These are phyloP conservation scores for Isochrysis galbana DNA, from an alignment of 78 protist genomes.

Conservation along the genomic window DNA sequence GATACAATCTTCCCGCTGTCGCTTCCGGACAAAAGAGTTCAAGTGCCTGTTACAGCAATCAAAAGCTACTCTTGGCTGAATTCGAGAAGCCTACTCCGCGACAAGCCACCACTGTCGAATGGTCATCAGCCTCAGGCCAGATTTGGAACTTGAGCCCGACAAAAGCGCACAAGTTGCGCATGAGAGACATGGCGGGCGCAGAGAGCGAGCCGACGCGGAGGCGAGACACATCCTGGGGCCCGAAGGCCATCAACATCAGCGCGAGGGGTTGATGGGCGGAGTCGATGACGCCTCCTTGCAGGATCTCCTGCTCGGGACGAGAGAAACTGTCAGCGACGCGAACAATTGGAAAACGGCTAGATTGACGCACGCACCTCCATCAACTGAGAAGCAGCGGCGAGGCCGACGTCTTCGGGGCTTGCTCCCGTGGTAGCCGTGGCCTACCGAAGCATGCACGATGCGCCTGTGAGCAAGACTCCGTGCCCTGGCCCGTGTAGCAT, in stretches of 20 bases:
- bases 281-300: slow-evolving; percentile 86
- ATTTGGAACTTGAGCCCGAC: slow-evolving; percentile 42
- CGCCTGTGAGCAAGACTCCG: too few species aligned
- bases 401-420: slow-evolving; percentile 38
- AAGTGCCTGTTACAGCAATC: too few species aligned
- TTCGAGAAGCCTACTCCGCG: slow-evolving; percentile 43
- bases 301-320: not conserved
- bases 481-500: too few species aligned
- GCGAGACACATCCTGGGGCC: slow-evolving; percentile 90
- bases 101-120: slow-evolving; percentile 21
- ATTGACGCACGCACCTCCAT: not conserved
- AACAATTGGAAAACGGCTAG: not conserved
- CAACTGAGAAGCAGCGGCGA: not conserved
- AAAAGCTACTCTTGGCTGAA: not conserved
- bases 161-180: slow-evolving; percentile 33
- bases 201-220: slow-evolving; percentile 79
- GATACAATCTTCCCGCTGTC: too few species aligned
- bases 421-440: not conserved
- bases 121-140: slow-evolving; percentile 14
- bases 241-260: slow-evolving; percentile 81
- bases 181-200: not conserved
- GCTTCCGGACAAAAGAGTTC: too few species aligned
- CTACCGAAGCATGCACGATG: too few species aligned
- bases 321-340: not conserved
- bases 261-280: slow-evolving; percentile 67